These are phyloP conservation scores for Paecilomyces niveus DNA, from an alignment of 2,329 filamentous ascomycete species.

Conservation along the genomic window DNA sequence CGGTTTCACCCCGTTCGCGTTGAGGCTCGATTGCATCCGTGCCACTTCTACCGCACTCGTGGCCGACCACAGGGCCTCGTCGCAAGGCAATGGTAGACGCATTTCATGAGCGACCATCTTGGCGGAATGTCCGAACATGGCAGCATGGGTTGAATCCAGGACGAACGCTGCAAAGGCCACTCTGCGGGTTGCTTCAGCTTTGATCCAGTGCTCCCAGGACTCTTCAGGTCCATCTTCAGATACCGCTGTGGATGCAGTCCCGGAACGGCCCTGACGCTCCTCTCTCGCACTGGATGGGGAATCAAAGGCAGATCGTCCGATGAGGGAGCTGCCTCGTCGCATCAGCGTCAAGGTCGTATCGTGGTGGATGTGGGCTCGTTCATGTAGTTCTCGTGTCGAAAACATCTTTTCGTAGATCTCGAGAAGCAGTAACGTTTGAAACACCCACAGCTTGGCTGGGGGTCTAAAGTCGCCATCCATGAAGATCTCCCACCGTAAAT, in stretches of 20 bases:
- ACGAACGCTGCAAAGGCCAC: conserved; percentile 92
- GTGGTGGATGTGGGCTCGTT: conserved; percentile 93
- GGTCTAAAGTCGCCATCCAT: conserved; percentile 84
- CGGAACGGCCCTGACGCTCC: conserved; percentile 38
- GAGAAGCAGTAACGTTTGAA: conserved; percentile 80
- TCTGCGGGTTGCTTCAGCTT: conserved; percentile 80
- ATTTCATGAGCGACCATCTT: conserved; percentile 98
- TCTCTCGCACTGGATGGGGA: conserved; percentile 71
- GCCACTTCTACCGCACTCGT: conserved; percentile 81
- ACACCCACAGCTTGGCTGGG: conserved; percentile 91
- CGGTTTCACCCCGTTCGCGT: conserved; percentile 74
- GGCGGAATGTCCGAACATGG: conserved; percentile 95
- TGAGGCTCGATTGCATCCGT: conserved; percentile 70
- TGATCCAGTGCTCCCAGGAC: conserved; percentile 96
- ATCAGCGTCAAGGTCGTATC: conserved; percentile 92
- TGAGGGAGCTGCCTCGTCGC: conserved; percentile 84
- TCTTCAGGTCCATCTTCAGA: conserved; percentile 68
- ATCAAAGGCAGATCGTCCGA: conserved; percentile 76
- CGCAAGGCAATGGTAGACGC: conserved; percentile 81
- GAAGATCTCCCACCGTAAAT: conserved; percentile 93
- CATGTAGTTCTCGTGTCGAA: conserved; percentile 82
- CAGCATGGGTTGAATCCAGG: conserved; percentile 91
- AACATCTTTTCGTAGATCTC: conserved; percentile 99
- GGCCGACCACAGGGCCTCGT: conserved; percentile 87
- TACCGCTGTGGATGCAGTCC: conserved; percentile 45